Percentiles rank a stretch among this genome's conserved stretches.
Conservation (phyloP, 2,329 filamentous ascomycete genomes). For the Metarhizium brunneum region DNA sequence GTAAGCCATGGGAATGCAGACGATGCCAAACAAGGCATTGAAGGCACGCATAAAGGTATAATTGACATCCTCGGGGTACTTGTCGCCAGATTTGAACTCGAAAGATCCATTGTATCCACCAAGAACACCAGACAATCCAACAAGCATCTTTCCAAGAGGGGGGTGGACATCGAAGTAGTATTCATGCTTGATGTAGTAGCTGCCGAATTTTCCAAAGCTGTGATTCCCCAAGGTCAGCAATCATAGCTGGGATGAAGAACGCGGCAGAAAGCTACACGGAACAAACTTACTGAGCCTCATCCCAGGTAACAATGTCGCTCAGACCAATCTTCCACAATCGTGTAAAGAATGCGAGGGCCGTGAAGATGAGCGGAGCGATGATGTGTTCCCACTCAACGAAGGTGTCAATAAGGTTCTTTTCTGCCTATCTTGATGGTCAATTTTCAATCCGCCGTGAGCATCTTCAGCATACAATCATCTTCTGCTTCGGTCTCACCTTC, state of each 20-base stretch:
- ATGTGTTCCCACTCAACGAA: constrained; percentile 56
- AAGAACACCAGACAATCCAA: constrained; percentile 89
- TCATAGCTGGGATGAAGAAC: not conserved
- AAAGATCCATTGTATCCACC: constrained; percentile 98
- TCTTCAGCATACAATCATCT: not conserved
- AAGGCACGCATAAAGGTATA: constrained; percentile 98
- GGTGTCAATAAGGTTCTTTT: constrained; percentile 50
- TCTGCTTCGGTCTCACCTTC: constrained; percentile 33
- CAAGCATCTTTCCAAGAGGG: constrained; percentile 95
- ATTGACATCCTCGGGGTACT: constrained; percentile 85
- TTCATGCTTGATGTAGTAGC: constrained; percentile 97
- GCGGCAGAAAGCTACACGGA: not conserved
- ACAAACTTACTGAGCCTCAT: constrained; percentile 50
- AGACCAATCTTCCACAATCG: constrained; percentile 61
- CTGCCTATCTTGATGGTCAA: constrained; percentile 13
- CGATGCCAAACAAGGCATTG: constrained; percentile 88
- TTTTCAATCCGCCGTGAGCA: not conserved
- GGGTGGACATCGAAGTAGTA: constrained; percentile 95
- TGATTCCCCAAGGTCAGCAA: constrained; percentile 9
- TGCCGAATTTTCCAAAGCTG: constrained; percentile 94
- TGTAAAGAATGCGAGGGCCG: constrained; percentile 54
- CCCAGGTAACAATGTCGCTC: constrained; percentile 58
- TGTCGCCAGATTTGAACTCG: constrained; percentile 98
- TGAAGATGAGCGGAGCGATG: constrained; percentile 53
- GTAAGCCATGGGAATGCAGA: constrained; percentile 90